Base-by-base conservation (phyloP, 1,284 basidiomycete species). In the Phlebopus sp. region DNA sequence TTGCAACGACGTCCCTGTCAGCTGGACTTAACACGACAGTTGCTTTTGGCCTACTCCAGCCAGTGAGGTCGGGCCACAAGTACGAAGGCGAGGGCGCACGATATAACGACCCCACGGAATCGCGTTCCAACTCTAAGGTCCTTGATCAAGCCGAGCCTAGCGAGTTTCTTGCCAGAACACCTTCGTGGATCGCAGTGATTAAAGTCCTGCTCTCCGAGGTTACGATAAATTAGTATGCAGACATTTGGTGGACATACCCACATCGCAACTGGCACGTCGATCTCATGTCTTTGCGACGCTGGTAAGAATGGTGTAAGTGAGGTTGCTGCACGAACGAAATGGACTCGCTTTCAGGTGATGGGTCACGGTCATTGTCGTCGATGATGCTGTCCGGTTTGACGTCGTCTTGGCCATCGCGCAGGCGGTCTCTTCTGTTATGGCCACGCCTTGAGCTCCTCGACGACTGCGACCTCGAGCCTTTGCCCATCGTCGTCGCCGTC, bases 101-200 rank as follows among this genome's bases (percentile, higher is more conserved):
- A 95, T 50, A 98, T 78, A 27, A 97, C 95, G 42, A 98, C 75
- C 3, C 96, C 96, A 58, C 91, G 78, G 67, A 97, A 98, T 35
- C 90, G 78, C 49, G 89, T 79, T 0, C 95, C 94, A 8, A 99
- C 81, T 42, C 83, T 78, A 51, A 99, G 78, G 51, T 92, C 85
- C 47, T 81, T 84, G 62, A 97, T 90, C 29, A 98, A 73, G 1
- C 92, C 91, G 17, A 94, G 77, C 4, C 96, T 76, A 0, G 92
- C 76, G 0, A 99, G 81, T 64, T 94, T 96, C 74, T 97, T 97
- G 10, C 96, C 96, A 7, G 92, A 95, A 62, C 96, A 99, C 31
- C 92, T 82, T 44, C 84, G 84, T 0, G 96, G 95, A 67, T 99
- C 95, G 66, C 96, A 98, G 65, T 98, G 96, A 63, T 92, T 88